Base-by-base conservation (phyloP, 768 basidiomycete species). In the Psilocybe subaeruginosa region DNA sequence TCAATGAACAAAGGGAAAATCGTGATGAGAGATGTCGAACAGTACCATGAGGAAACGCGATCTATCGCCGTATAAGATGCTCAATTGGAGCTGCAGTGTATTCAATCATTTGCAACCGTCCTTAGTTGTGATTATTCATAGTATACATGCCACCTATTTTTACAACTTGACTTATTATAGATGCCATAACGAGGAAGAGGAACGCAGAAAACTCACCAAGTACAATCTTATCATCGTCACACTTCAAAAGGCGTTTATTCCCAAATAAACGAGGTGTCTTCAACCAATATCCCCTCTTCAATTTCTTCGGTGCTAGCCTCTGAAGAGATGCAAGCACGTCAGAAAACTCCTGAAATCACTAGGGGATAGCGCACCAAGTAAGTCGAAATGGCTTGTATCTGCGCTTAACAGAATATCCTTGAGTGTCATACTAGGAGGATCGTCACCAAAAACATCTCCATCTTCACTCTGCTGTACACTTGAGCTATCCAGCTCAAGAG, bases 341-440 rank as follows among this genome's bases (percentile, higher is more conserved):
- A n/a, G 12, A 17, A 39, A 19, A 8, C 17, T 39, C 9, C 4
- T 23, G 23, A 23, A 41, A 3, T 11, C 48, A 30, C 16, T 4
- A 53, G 49, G 37, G 11, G 47, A 23, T 12, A 43, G 19, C 74
- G 56, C 58, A 74, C 75, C 76, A 19, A 82, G 66, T 19, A 82
- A 66, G 58, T 77, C 77, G 64, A 77, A 77, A 23, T 75, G 71
- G 27, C 73, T 72, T 11, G 73, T 72, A 54, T 79, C 80, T 8
- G 77, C 74, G 54, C 65, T 71, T 59, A 81, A 64, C 56, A 84
- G 65, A 30, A 84, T 78, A 63, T 83, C 82, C 9, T 77, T 77
- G 31, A 84, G 71, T 19, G 80, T 82, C 77, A 83, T 77, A 64
- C 83, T 84, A 5, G 72, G 73, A 12, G 68, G 77, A 60, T 82